phyloP scores from a whole-genome alignment of 768 basidiomycete species.

The Mycena epipterygia region DNA sequence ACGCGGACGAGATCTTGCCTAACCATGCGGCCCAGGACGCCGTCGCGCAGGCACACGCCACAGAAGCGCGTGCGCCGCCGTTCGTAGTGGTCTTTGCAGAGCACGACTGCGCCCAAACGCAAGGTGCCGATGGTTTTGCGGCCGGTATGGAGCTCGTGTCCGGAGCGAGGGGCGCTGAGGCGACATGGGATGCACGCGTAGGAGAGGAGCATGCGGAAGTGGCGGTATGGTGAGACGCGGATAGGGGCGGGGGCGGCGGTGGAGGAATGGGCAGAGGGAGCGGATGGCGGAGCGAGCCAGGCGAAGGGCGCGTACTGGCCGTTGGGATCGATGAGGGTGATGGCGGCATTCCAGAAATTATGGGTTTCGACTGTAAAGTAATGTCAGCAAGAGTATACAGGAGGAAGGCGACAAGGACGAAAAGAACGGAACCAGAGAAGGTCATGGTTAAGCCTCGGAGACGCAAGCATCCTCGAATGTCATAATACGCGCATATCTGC shows the following conservation, averaged over 20 bases:
- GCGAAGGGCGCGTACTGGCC: neutral
- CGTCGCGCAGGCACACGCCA: too few species aligned
- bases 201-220: conserved; percentile 70
- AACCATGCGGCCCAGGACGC: too few species aligned
- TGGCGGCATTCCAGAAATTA: conserved; percentile 4
- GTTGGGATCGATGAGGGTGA: conserved; percentile 21
- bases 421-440: neutral
- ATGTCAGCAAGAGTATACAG: neutral
- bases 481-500: too few species aligned
- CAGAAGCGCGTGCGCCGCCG: conserved; percentile 72
- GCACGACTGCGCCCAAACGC: too few species aligned
- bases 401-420: neutral
- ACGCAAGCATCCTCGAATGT: too few species aligned
- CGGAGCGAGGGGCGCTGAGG: conserved; percentile 69
- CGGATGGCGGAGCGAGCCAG: neutral
- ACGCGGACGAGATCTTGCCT: too few species aligned
- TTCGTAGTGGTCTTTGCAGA: too few species aligned
- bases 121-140: too few species aligned
- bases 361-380: conserved; percentile 19
- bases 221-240: conserved; percentile 65
- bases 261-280: conserved; percentile 26
- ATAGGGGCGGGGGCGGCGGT: conserved; percentile 49
- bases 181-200: conserved; percentile 77
- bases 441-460: too few species aligned
- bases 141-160: too few species aligned